These are phyloP conservation scores for Penicillium occitanis DNA, from an alignment of 2,329 filamentous ascomycete genomes.

Conservation along the genomic window DNA sequence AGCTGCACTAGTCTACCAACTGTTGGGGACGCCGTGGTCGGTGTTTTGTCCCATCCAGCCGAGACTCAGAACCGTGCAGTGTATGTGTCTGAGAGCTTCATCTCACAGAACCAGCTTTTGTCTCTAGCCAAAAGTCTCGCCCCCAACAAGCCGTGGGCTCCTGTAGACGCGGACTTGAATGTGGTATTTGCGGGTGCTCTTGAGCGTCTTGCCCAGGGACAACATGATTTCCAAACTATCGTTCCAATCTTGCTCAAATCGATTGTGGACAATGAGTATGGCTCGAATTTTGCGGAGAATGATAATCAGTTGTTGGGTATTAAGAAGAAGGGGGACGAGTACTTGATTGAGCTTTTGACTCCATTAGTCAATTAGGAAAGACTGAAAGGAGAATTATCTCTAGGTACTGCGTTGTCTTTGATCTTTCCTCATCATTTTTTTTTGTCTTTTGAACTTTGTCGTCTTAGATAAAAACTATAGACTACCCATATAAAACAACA, in stretches of 20 bases:
- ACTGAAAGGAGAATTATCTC: too few species aligned
- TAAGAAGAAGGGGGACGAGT: constrained; percentile 12
- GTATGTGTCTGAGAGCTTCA: constrained; percentile 8
- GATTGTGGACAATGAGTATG: background rate
- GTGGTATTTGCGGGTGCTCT: constrained; percentile 5
- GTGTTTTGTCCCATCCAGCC: background rate
- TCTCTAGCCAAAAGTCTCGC: background rate
- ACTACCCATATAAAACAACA: too few species aligned
- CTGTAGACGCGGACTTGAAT: constrained; percentile 14
- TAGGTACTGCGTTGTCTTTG: too few species aligned
- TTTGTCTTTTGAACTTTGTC: too few species aligned
- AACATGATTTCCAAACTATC: constrained; percentile 7
- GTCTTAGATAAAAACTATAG: too few species aligned
- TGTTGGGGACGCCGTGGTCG: constrained; percentile 16
- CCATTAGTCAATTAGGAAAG: constrained; percentile 3
- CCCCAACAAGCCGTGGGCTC: constrained; percentile 16
- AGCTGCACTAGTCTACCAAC: constrained; percentile 16
- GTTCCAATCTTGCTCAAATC: constrained; percentile 11
- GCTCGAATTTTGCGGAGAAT: constrained; percentile 1
- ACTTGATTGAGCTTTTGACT: constrained; percentile 16
- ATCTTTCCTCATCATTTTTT: too few species aligned
- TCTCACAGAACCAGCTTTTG: constrained; percentile 14
- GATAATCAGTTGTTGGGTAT: constrained; percentile 18
- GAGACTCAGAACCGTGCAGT: constrained; percentile 12
- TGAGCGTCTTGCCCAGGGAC: constrained; percentile 12